Conservation (phyloP, 139 green algal species). For the Coccomyxa sp. region DNA sequence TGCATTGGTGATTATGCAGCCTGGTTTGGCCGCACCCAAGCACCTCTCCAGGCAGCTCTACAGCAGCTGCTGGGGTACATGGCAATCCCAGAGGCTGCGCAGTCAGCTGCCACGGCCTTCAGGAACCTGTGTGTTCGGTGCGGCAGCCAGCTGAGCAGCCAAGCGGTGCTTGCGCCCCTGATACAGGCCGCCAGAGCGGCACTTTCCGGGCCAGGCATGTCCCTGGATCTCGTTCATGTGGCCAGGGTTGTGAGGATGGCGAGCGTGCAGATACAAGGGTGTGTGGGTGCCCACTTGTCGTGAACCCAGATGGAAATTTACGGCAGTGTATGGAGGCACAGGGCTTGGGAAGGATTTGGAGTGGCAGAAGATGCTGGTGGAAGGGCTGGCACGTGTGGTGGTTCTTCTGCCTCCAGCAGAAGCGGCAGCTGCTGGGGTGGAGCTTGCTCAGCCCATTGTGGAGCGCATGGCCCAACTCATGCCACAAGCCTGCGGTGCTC, state of each 20-base stretch:
- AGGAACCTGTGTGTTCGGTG: slow-evolving; percentile 15
- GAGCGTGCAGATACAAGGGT: background rate
- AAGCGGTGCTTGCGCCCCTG: background rate
- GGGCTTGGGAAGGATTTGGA: background rate
- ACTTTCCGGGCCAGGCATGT: background rate
- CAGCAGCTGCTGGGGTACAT: slow-evolving; percentile 8
- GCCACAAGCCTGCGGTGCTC: background rate
- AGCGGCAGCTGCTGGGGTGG: slow-evolving; percentile 2
- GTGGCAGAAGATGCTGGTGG: background rate
- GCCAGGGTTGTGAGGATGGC: background rate
- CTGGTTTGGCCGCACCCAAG: slow-evolving; percentile 9
- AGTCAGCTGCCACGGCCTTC: slow-evolving; percentile 13
- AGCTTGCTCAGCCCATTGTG: background rate
- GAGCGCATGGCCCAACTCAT: slow-evolving; percentile 4
- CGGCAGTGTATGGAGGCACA: background rate
- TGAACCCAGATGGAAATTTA: background rate
- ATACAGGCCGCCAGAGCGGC: background rate
- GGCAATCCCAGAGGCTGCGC: background rate
- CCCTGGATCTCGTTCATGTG: too few species aligned
- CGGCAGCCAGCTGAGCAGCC: background rate
- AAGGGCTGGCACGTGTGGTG: slow-evolving; percentile 7
- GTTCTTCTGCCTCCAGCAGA: background rate
- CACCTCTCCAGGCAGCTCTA: slow-evolving; percentile 13
- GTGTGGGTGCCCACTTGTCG: background rate
- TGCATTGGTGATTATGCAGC: slow-evolving; percentile 8